Conservation (phyloP, 2,329 filamentous ascomycete genomes). For the Polytolypa hystricis region DNA sequence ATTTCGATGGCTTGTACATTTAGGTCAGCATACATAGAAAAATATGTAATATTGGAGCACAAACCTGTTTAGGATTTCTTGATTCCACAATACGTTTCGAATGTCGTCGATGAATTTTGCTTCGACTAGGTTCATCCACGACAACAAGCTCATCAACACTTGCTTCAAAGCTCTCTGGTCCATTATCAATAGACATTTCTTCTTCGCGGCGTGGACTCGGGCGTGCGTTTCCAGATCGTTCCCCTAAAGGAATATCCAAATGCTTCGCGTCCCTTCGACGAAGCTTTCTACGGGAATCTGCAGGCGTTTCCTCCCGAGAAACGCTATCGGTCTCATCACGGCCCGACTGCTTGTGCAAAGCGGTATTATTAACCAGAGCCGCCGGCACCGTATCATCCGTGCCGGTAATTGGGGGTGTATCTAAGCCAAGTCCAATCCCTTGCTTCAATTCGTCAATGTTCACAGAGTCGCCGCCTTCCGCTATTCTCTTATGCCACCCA, state of each 20-base stretch:
- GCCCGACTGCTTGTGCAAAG: constrained; percentile 2
- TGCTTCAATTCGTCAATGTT: constrained; percentile 33
- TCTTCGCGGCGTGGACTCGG: not conserved
- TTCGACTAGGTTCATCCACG: constrained; percentile 23
- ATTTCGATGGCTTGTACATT: constrained; percentile 8
- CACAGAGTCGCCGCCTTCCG: constrained; percentile 30
- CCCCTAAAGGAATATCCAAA: constrained; percentile 1
- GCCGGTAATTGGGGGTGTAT: constrained; percentile 14
- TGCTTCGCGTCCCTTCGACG: not conserved
- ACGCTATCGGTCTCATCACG: not conserved
- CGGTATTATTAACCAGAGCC: not conserved
- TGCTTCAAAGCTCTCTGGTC: constrained; percentile 7
- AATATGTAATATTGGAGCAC: constrained; percentile 6
- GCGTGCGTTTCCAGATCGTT: constrained; percentile 7
- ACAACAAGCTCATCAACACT: constrained; percentile 25
- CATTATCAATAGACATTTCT: not conserved
- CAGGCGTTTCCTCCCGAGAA: not conserved
- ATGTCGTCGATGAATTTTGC: constrained; percentile 20
- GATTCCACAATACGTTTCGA: constrained; percentile 19
- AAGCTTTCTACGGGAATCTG: not conserved
- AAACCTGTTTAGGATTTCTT: constrained; percentile 22
- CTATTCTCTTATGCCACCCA: constrained; percentile 75
- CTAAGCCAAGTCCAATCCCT: constrained; percentile 31
- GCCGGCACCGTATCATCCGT: too few species aligned
- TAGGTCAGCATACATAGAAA: constrained; percentile 5